Evolutionary conservation across 345 rosid species (phyloP).

Genomic region (Hibiscus syriacus): DNA sequence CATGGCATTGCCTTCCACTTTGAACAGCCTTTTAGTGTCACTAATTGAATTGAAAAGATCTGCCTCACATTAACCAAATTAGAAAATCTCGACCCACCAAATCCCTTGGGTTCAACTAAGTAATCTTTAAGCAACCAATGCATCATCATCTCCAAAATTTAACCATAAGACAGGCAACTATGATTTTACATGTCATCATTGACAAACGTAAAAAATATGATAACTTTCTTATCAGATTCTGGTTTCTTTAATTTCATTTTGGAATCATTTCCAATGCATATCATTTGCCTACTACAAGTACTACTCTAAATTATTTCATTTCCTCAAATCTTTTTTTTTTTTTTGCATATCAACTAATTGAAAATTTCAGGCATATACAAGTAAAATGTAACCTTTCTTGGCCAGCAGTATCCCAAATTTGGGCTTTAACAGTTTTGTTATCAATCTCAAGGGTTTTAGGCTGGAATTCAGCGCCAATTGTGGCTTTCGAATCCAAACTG

Average conservation of each 20-base stretch:
- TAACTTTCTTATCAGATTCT: not conserved
- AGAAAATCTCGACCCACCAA: not conserved
- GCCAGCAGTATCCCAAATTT: slow-evolving; percentile 79
- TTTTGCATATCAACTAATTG: not conserved
- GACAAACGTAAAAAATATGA: not conserved
- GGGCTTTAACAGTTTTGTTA: slow-evolving; percentile 60
- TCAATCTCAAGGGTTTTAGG: slow-evolving; percentile 69
- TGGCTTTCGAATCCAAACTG: slow-evolving; percentile 59
- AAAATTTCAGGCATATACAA: not conserved
- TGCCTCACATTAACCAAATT: not conserved
- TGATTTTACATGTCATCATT: not conserved
- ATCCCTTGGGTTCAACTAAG: not conserved
- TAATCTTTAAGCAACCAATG: not conserved
- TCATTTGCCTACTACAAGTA: not conserved
- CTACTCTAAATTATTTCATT: not conserved
- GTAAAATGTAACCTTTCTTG: slow-evolving; percentile 42
- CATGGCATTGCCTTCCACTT: not conserved
- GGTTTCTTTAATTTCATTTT: not conserved
- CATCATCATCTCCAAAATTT: not conserved
- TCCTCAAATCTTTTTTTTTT: not conserved
- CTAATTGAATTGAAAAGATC: not conserved
- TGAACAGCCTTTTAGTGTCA: not conserved
- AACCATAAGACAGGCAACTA: not conserved
- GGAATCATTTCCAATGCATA: not conserved
- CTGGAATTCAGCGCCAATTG: slow-evolving; percentile 68